These are phyloP conservation scores for Chernovozyma aurita DNA, from an alignment of 1,139 yeast genomes.

Conservation along the genomic window DNA sequence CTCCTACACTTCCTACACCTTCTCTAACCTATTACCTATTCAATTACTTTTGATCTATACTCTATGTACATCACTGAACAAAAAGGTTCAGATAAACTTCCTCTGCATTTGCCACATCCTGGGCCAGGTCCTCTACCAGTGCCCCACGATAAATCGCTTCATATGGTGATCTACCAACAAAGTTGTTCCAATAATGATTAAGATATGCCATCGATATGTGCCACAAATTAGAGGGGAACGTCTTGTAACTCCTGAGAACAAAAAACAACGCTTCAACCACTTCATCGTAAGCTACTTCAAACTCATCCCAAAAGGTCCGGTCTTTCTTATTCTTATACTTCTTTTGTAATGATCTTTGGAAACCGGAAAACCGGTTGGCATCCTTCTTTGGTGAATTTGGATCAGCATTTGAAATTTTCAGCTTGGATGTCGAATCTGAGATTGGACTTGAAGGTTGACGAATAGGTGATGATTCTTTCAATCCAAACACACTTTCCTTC, in stretches of 20 bases:
- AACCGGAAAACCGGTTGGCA: background rate
- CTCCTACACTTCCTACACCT: background rate
- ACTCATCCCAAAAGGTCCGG: conserved; percentile 34
- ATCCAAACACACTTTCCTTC: background rate
- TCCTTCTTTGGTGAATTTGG: background rate
- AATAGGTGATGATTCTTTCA: background rate
- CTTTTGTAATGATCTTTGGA: background rate
- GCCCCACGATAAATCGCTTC: background rate
- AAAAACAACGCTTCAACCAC: conserved; percentile 64
- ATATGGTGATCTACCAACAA: conserved; percentile 48
- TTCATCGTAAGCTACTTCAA: conserved; percentile 50
- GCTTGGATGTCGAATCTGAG: background rate
- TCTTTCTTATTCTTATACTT: conserved; percentile 11
- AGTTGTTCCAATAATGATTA: conserved; percentile 65
- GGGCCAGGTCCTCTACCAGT: background rate
- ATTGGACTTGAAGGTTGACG: background rate
- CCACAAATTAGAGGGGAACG: conserved; percentile 64
- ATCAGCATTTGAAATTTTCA: background rate
- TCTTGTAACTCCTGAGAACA: conserved; percentile 60
- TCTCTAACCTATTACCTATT: background rate
- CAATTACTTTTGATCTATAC: background rate
- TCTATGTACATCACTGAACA: conserved; percentile 7
- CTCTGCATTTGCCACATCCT: conserved; percentile 8
- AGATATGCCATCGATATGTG: conserved; percentile 44
- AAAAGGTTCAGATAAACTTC: conserved; percentile 13